Evolutionary conservation across 306 rosid genomes (phyloP).

Genomic region (Sophora flavescens): DNA sequence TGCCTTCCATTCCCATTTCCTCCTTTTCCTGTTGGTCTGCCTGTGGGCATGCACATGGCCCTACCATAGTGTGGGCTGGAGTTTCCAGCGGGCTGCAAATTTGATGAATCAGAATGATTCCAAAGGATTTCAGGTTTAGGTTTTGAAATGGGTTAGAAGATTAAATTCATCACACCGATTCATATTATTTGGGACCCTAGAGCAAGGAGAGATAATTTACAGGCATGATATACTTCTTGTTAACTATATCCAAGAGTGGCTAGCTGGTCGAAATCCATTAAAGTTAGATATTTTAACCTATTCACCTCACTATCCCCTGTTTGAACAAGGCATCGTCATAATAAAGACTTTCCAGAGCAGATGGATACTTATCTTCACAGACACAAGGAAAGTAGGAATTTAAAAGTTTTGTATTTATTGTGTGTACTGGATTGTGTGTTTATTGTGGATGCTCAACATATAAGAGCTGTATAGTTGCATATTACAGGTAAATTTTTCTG

Average conservation of each 20-base stretch:
- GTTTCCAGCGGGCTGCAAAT: not conserved
- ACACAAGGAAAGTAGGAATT: not conserved
- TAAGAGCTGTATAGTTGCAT: not conserved
- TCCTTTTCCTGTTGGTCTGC: no score
- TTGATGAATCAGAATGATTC: constrained; percentile 3
- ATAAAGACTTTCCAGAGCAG: no score
- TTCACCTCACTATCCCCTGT: not conserved
- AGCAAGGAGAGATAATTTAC: constrained; percentile 7
- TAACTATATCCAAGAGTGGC: not conserved
- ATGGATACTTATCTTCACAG: not conserved
- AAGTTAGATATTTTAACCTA: not conserved
- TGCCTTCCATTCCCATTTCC: no score
- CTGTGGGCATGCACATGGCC: no score
- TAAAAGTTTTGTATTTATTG: not conserved
- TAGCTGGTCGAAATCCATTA: not conserved
- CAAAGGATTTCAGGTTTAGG: not conserved
- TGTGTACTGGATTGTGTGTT: not conserved
- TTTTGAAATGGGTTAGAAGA: not conserved
- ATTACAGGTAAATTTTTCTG: not conserved
- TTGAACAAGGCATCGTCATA: no score
- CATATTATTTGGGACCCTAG: constrained; percentile 3
- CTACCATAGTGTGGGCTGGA: no score
- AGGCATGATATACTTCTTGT: not conserved
- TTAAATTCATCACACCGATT: not conserved
- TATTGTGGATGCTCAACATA: not conserved